These are phyloP conservation scores for Trichaptum fuscoviolaceum DNA, from an alignment of 768 basidiomycete genomes.

Conservation along the genomic window DNA sequence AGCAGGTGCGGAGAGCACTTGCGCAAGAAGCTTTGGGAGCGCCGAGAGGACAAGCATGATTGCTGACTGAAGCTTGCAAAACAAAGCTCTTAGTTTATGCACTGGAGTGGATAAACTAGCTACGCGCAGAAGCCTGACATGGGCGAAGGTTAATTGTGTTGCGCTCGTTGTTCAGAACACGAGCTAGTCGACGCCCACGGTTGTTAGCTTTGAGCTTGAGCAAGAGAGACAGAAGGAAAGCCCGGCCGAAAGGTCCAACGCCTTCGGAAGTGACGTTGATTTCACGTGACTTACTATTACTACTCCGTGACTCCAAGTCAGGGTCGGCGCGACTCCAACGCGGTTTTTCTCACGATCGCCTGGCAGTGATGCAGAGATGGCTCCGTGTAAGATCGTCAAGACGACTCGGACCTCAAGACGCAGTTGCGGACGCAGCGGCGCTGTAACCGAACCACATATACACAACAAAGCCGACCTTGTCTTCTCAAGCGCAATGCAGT, in stretches of 20 bases:
- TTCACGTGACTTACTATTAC: no score
- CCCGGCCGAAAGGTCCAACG: not conserved
- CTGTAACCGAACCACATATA: not conserved
- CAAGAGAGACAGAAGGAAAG: no score
- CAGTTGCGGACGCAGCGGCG: not conserved
- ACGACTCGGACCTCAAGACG: not conserved
- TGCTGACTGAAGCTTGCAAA: not conserved
- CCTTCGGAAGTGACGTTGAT: not conserved
- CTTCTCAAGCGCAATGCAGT: not conserved
- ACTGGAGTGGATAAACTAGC: not conserved
- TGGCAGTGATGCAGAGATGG: no score
- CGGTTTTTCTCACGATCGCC: no score
- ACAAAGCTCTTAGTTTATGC: not conserved
- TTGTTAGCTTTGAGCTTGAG: not conserved
- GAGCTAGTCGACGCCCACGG: not conserved
- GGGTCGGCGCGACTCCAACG: no score
- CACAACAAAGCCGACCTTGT: not conserved
- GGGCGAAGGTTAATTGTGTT: not conserved
- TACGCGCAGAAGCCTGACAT: not conserved
- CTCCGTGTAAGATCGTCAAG: not conserved
- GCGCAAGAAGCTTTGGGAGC: conserved; percentile 59
- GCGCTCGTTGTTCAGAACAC: not conserved
- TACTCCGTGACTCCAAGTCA: no score
- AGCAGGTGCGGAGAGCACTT: conserved; percentile 51
- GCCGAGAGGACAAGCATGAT: conserved; percentile 69